These are phyloP conservation scores for Oehlia diaphana DNA, from an alignment of 192 early-diverging fungal species.

Conservation along the genomic window DNA sequence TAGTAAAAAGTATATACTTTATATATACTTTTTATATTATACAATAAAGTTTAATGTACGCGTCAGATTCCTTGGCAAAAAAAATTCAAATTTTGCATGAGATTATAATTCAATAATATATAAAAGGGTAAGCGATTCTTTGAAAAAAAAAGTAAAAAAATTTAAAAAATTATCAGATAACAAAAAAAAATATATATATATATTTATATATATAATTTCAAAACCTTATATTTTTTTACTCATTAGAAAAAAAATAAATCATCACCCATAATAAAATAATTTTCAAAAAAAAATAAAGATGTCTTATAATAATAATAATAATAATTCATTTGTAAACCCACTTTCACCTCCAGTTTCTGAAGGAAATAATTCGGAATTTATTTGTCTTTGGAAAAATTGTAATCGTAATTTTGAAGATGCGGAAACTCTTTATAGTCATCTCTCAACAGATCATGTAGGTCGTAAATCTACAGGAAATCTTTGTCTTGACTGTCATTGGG, in stretches of 20 bases:
- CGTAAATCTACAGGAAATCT: conserved; percentile 86
- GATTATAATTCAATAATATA: not conserved
- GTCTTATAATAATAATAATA: not conserved
- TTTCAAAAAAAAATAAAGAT: not conserved
- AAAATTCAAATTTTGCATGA: not conserved
- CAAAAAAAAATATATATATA: no score
- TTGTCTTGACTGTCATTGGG: conserved; percentile 88
- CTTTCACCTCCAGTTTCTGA: not conserved
- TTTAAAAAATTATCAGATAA: no score
- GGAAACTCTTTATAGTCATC: conserved; percentile 82
- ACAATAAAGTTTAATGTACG: not conserved
- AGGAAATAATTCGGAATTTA: not conserved
- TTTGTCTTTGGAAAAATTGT: conserved; percentile 53
- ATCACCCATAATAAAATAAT: not conserved
- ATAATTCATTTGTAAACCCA: not conserved
- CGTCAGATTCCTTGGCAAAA: not conserved
- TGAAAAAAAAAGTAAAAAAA: no score
- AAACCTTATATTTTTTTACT: no score
- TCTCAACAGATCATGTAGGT: conserved; percentile 88
- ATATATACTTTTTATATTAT: not conserved
- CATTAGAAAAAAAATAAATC: no score
- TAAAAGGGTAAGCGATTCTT: not conserved
- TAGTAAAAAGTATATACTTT: not conserved
- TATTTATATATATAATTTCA: no score
- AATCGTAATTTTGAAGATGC: conserved; percentile 65